Conservation (phyloP, 1,284 basidiomycete genomes). For the Athelia psychrophila region DNA sequence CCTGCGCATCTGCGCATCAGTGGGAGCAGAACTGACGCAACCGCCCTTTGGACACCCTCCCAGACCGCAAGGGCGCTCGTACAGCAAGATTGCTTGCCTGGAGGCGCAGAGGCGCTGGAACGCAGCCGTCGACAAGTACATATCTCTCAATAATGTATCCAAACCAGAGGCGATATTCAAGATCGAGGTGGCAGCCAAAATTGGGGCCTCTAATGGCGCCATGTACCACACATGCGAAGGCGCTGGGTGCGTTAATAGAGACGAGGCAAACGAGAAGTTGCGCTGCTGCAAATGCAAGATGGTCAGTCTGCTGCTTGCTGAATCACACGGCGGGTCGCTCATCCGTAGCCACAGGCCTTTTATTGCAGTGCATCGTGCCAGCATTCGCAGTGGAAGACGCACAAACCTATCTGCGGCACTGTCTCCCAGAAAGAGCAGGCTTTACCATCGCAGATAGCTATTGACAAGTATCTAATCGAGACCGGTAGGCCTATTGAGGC, state of each 20-base stretch:
- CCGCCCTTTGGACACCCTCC: background rate
- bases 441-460: background rate
- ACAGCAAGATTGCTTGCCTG: background rate
- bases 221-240: background rate
- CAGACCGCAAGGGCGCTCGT: slow-evolving; percentile 8
- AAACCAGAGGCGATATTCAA: background rate
- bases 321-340: background rate
- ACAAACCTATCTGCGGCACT: background rate
- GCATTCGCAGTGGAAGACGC: background rate
- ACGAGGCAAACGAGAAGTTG: background rate
- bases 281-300: background rate
- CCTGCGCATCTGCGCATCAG: too few relatives aligned
- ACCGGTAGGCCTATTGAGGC: background rate
- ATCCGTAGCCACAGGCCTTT: background rate
- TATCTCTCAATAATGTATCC: background rate
- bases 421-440: background rate
- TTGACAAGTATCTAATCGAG: background rate
- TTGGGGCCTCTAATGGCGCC: background rate
- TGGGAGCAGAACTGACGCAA: background rate
- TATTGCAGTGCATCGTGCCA: background rate
- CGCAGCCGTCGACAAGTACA: slow-evolving; percentile 1
- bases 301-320: background rate
- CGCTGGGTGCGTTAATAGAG: background rate
- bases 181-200: background rate
- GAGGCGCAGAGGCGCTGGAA: background rate